phyloP scores from a whole-genome alignment of 2,329 filamentous ascomycete species.

The Fusarium sp. region DNA sequence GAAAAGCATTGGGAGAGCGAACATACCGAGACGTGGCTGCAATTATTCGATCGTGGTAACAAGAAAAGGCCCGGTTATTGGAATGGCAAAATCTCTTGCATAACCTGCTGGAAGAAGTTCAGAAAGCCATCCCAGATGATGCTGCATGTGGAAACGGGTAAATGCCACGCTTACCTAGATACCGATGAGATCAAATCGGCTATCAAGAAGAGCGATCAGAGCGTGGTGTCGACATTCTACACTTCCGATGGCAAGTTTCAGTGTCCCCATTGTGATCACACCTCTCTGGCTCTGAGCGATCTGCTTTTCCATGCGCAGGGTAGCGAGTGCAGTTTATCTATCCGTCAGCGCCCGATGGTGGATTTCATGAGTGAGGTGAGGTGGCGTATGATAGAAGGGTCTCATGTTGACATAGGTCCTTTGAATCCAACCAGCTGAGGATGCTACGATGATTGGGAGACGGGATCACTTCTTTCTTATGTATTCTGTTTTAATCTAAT shows the following conservation, averaged over 20 bases:
- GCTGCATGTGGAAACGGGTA: background rate
- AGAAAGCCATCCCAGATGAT: background rate
- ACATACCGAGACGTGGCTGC: too few relatives aligned
- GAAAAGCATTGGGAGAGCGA: too few relatives aligned
- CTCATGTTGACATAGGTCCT: too few relatives aligned
- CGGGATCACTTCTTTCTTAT: background rate
- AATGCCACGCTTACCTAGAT: background rate
- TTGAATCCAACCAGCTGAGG: too few relatives aligned
- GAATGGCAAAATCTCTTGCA: background rate
- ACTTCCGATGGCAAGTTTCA: background rate
- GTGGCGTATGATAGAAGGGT: background rate
- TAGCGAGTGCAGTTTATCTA: too few relatives aligned
- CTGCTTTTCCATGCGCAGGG: too few relatives aligned
- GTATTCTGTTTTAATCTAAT: background rate
- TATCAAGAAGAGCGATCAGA: background rate
- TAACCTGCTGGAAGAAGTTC: background rate
- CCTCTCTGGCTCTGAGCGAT: too few relatives aligned
- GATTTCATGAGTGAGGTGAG: background rate
- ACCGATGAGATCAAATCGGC: background rate
- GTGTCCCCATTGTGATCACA: background rate
- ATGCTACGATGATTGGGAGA: background rate
- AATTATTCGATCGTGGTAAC: too few relatives aligned
- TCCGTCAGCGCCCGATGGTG: background rate
- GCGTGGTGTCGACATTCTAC: background rate
- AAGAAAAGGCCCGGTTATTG: too few relatives aligned